phyloP scores from a whole-genome alignment of 257 asterid genomes.

The Nicotiana tabacum region DNA sequence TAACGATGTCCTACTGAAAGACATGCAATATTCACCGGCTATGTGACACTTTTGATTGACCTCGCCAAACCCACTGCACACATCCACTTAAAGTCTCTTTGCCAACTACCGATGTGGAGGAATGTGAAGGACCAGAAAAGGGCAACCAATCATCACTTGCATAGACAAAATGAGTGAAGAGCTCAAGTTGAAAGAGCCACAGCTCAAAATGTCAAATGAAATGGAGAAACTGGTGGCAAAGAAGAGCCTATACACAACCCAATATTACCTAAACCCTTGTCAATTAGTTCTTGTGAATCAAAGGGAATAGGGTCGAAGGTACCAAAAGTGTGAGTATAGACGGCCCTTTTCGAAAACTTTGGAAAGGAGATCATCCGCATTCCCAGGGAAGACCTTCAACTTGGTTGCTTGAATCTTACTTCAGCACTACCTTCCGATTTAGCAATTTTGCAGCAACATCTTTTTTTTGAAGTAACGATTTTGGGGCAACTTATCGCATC shows the following conservation, averaged over 20 bases:
- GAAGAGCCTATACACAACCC: not conserved
- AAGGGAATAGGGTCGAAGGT: not conserved
- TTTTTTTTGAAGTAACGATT: not conserved
- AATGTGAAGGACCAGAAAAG: not conserved
- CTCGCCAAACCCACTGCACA: not conserved
- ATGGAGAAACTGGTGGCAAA: not conserved
- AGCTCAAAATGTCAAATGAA: not conserved
- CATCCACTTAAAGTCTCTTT: not conserved
- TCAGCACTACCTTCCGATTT: not conserved
- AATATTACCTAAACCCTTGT: slow-evolving; percentile 1
- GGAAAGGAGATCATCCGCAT: not conserved
- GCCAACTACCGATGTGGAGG: not conserved
- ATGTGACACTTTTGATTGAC: too few species aligned
- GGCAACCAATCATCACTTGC: not conserved
- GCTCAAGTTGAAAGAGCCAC: not conserved
- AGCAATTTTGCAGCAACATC: not conserved
- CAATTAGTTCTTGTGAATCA: not conserved
- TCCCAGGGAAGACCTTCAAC: slow-evolving; percentile 3
- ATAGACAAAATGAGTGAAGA: not conserved
- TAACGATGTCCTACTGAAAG: not conserved
- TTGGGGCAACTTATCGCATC: not conserved
- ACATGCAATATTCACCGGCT: not conserved
- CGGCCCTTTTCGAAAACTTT: not conserved
- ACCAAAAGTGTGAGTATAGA: not conserved
- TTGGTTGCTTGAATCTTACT: not conserved